These are phyloP conservation scores for Saccharomycopsis sp. DNA, from an alignment of 805 yeast genomes.

Conservation along the genomic window DNA sequence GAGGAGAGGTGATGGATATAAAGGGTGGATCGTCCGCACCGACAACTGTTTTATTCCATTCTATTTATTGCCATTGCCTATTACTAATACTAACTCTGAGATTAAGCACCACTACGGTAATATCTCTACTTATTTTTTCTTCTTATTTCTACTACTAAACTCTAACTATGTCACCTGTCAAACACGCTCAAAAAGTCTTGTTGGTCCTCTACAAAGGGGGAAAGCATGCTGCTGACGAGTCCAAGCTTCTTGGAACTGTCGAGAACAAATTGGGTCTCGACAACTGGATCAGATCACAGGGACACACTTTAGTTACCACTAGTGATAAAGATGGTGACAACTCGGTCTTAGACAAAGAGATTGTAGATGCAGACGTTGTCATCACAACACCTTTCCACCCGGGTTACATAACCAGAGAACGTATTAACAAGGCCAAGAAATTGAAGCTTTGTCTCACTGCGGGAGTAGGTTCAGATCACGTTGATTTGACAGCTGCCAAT, in stretches of 20 bases:
- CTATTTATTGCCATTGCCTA: background rate
- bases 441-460: slow-evolving; percentile 70
- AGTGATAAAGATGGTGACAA: slow-evolving; percentile 58
- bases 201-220: slow-evolving; percentile 55
- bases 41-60: background rate
- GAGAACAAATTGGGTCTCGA: slow-evolving; percentile 74
- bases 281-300: slow-evolving; percentile 54
- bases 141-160: background rate
- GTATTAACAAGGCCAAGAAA: slow-evolving; percentile 64
- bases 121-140: background rate
- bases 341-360: slow-evolving; percentile 54
- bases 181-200: slow-evolving; percentile 34
- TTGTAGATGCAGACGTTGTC: slow-evolving; percentile 67
- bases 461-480: slow-evolving; percentile 81
- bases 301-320: slow-evolving; percentile 63
- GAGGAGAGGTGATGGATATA: no score
- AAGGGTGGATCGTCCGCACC: background rate
- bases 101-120: background rate
- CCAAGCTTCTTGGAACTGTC: slow-evolving; percentile 58
- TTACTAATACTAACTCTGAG: no score
- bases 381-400: slow-evolving; percentile 84
- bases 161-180: background rate
- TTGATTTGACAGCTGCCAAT: slow-evolving; percentile 64
- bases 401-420: slow-evolving; percentile 60
- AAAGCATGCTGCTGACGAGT: slow-evolving; percentile 52